phyloP scores from a whole-genome alignment of 2,329 filamentous ascomycete genomes.

The Epichloe hybrida region DNA sequence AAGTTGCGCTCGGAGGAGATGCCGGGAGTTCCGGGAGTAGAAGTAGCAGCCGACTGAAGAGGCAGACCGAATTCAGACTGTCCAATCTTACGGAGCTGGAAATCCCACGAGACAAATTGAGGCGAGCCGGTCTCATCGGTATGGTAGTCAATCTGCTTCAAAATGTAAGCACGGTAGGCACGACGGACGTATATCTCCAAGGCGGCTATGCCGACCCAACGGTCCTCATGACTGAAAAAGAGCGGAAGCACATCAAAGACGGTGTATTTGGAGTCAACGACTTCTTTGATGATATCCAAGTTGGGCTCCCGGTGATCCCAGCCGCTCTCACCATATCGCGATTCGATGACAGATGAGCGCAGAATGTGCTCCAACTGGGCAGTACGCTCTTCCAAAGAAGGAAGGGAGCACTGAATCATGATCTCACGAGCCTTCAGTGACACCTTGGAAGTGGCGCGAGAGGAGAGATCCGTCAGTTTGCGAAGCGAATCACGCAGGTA shows the following conservation, averaged over 20 bases:
- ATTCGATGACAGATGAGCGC: constrained; percentile 87
- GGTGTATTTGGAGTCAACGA: constrained; percentile 96
- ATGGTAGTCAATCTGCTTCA: constrained; percentile 84
- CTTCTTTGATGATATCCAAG: constrained; percentile 85
- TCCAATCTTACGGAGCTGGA: constrained; percentile 83
- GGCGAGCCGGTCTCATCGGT: constrained; percentile 55
- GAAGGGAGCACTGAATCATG: constrained; percentile 91
- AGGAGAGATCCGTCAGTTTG: constrained; percentile 75
- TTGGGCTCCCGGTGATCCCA: constrained; percentile 93
- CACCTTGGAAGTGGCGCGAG: constrained; percentile 77
- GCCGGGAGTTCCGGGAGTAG: constrained; percentile 65
- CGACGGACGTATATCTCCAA: constrained; percentile 94
- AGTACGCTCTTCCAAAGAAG: constrained; percentile 87
- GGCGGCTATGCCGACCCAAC: constrained; percentile 86
- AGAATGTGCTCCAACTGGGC: constrained; percentile 98
- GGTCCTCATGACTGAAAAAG: constrained; percentile 90
- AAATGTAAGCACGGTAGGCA: constrained; percentile 87
- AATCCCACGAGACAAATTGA: constrained; percentile 88
- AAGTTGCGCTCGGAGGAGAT: constrained; percentile 41
- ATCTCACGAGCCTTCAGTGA: constrained; percentile 94
- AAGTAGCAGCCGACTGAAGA: constrained; percentile 65
- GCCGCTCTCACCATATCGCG: constrained; percentile 91
- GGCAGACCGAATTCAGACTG: constrained; percentile 81
- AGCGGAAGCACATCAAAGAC: constrained; percentile 91
- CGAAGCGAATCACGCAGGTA: constrained; percentile 72